phyloP scores from a whole-genome alignment of 805 yeast genomes.

The Scheffersomyces ergatensis region DNA sequence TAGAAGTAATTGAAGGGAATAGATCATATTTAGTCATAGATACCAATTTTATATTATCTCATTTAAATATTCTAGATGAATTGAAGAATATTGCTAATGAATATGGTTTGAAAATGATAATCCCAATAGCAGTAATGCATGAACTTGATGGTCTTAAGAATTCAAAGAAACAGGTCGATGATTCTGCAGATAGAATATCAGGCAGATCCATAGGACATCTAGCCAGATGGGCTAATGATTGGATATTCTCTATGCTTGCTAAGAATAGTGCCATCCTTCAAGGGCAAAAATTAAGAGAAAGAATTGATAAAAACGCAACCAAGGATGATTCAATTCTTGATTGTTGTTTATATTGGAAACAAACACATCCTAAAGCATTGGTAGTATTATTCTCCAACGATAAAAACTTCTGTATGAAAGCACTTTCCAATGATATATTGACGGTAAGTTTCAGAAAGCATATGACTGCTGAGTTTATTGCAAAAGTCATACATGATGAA shows the following conservation, averaged over 20 bases:
- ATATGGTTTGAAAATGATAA: constrained; percentile 51
- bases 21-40: constrained; percentile 61
- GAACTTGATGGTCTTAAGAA: constrained; percentile 85
- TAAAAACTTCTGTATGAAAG: constrained; percentile 76
- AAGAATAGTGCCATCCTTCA: constrained; percentile 46
- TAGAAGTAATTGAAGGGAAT: constrained; percentile 15
- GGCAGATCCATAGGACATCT: constrained; percentile 46
- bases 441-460: constrained; percentile 56
- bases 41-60: constrained; percentile 78
- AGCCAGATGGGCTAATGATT: constrained; percentile 73
- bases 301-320: constrained; percentile 38
- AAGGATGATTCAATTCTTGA: constrained; percentile 87
- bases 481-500: constrained; percentile 37
- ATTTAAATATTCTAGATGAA: constrained; percentile 56
- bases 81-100: constrained; percentile 37
- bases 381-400: constrained; percentile 78
- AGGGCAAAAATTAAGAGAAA: constrained; percentile 64
- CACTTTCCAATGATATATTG: constrained; percentile 60
- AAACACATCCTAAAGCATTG: constrained; percentile 25
- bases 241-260: constrained; percentile 68
- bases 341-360: constrained; percentile 68
- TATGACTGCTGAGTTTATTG: constrained; percentile 46
- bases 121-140: constrained; percentile 67
- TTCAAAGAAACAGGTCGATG: constrained; percentile 21
- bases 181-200: constrained; percentile 11